phyloP scores from a whole-genome alignment of 768 basidiomycete species.

The Lactarius tabidus region DNA sequence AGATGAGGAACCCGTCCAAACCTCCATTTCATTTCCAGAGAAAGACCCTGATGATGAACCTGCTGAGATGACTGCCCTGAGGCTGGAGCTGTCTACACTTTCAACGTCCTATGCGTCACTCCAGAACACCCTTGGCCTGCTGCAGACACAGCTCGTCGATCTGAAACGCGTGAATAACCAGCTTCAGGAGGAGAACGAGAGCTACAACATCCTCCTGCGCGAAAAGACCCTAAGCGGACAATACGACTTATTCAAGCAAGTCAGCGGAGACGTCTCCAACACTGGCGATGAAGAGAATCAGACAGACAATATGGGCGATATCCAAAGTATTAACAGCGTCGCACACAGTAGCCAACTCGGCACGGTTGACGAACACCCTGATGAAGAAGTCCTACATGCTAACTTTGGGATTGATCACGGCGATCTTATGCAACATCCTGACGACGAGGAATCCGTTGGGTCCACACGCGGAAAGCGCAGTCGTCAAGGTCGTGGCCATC shows the following conservation, averaged over 20 bases:
- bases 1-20: conserved; percentile 32
- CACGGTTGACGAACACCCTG: conserved; percentile 35
- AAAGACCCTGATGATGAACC: conserved; percentile 70
- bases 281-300: conserved; percentile 26
- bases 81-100: conserved; percentile 79
- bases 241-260: conserved; percentile 70
- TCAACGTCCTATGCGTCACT: conserved; percentile 81
- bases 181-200: conserved; percentile 94
- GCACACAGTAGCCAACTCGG: conserved; percentile 60
- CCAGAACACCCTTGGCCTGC: conserved; percentile 76
- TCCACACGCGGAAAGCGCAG: conserved; percentile 42
- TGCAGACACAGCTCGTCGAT: conserved; percentile 82
- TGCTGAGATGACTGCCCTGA: conserved; percentile 83
- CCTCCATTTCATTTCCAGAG: conserved; percentile 40
- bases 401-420: conserved; percentile 41
- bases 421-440: conserved; percentile 40
- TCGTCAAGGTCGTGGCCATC: conserved; percentile 47
- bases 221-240: conserved; percentile 91
- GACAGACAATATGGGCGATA: conserved; percentile 30
- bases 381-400: conserved; percentile 50
- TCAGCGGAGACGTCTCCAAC: conserved; percentile 41
- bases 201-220: conserved; percentile 88
- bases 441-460: conserved; percentile 28
- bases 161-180: conserved; percentile 84
- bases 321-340: conserved; percentile 48